These are phyloP conservation scores for Phoma sp. DNA, from an alignment of 2,329 filamentous ascomycete genomes.

Conservation along the genomic window DNA sequence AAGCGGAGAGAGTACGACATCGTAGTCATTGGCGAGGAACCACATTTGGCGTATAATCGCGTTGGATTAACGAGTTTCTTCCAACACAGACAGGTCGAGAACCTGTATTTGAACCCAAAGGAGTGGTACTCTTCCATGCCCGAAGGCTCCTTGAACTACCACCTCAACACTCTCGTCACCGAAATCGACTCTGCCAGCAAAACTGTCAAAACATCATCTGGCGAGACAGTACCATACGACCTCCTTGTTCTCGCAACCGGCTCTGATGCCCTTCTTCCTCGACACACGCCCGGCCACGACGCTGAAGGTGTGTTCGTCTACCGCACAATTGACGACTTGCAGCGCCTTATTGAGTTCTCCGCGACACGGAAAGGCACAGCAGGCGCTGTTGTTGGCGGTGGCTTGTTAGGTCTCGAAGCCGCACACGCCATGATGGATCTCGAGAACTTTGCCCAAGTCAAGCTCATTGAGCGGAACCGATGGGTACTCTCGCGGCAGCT, in stretches of 20 bases:
- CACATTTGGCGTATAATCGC: constrained; percentile 88
- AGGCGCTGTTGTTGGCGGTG: constrained; percentile 82
- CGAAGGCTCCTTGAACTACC: constrained; percentile 73
- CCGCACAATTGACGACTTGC: constrained; percentile 80
- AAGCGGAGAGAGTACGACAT: constrained; percentile 78
- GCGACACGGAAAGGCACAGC: constrained; percentile 69
- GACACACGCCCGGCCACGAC: constrained; percentile 76
- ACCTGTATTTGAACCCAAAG: constrained; percentile 83
- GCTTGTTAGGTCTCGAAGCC: constrained; percentile 83
- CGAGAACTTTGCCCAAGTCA: constrained; percentile 74
- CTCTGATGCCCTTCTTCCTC: constrained; percentile 78
- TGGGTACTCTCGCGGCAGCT: constrained; percentile 86
- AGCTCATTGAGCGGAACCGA: constrained; percentile 78
- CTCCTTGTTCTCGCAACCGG: constrained; percentile 84
- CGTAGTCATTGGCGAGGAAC: constrained; percentile 85
- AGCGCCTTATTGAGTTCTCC: constrained; percentile 77
- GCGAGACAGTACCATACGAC: constrained; percentile 75
- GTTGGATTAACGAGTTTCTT: constrained; percentile 91
- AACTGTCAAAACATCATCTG: constrained; percentile 72
- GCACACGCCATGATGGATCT: constrained; percentile 92
- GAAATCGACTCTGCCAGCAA: constrained; percentile 70
- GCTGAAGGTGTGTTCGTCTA: constrained; percentile 89
- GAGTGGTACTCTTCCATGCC: constrained; percentile 78
- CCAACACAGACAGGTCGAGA: constrained; percentile 81
- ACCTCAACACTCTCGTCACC: constrained; percentile 77